Conservation (phyloP, 164 flowering plant species). For the Nymphaea colorata region DNA sequence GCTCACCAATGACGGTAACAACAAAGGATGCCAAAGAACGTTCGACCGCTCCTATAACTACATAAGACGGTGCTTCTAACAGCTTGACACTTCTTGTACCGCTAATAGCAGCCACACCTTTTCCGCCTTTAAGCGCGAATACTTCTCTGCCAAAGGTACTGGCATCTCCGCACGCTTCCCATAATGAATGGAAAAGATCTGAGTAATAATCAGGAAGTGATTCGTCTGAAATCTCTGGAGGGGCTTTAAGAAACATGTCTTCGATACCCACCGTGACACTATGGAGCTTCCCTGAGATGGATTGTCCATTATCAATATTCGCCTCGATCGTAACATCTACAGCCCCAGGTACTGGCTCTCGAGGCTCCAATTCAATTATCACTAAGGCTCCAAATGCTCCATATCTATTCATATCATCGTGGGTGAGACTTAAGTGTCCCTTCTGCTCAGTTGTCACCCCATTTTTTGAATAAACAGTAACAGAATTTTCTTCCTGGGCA, state of each 20-base stretch:
- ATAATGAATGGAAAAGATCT: conserved; percentile 58
- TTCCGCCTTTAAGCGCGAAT: conserved; percentile 69
- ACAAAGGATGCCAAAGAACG: conserved; percentile 59
- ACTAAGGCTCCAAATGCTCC: conserved; percentile 35
- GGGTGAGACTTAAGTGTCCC: not conserved
- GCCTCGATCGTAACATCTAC: conserved; percentile 66
- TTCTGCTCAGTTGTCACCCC: conserved; percentile 4
- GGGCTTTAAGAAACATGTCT: conserved; percentile 78
- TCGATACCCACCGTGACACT: conserved; percentile 74
- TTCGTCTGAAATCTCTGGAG: conserved; percentile 45
- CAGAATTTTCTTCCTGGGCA: not conserved
- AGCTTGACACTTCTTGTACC: conserved; percentile 90
- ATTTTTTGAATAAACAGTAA: not conserved
- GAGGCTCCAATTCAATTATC: conserved; percentile 61
- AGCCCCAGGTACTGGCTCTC: conserved; percentile 83
- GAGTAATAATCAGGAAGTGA: conserved; percentile 39
- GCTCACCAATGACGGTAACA: conserved; percentile 64
- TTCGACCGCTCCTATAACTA: conserved; percentile 49
- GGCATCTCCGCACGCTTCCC: conserved; percentile 78
- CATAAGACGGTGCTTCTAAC: conserved; percentile 52
- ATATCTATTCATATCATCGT: conserved; percentile 8
- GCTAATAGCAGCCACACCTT: conserved; percentile 63
- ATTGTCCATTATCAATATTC: conserved; percentile 72
- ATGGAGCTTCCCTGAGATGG: conserved; percentile 56
- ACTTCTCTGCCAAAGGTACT: conserved; percentile 69